A percentile compares a stretch with the other conserved stretches of the same genome.
Conservation (phyloP, 2,329 filamentous ascomycete species). For the Pyrenochaeta sp. region DNA sequence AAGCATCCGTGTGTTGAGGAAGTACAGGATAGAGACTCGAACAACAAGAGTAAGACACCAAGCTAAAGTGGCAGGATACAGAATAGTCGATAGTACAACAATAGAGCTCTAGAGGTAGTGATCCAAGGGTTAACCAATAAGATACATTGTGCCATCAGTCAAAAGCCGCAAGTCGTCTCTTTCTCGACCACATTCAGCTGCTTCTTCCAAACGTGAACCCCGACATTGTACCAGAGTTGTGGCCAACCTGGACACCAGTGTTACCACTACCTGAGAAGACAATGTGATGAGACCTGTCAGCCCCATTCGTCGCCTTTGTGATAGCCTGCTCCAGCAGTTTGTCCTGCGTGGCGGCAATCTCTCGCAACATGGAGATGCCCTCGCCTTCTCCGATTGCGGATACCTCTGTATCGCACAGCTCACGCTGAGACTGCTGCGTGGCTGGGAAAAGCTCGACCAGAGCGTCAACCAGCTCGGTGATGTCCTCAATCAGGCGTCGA, state of each 20-base stretch:
- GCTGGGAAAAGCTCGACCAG: conserved; percentile 39
- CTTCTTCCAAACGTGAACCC: conserved; percentile 14
- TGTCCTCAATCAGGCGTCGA: conserved; percentile 37
- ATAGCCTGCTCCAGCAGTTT: conserved; percentile 11
- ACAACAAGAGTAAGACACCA: no score
- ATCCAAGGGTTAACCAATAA: no score
- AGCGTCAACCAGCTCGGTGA: conserved; percentile 32
- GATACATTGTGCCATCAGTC: no score
- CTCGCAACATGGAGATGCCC: conserved; percentile 12
- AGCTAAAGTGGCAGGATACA: no score
- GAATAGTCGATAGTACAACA: no score
- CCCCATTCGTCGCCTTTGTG: conserved; percentile 4
- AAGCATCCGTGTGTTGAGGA: no score
- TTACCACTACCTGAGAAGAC: conserved; percentile 11
- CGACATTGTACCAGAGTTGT: conserved; percentile 16
- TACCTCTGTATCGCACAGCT: not conserved
- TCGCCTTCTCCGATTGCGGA: conserved; percentile 1
- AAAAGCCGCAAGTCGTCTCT: no score
- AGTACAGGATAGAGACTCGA: no score
- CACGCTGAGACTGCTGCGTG: conserved; percentile 6
- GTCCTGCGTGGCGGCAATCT: conserved; percentile 15
- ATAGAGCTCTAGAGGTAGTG: no score
- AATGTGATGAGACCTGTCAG: conserved; percentile 7
- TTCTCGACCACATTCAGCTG: conserved; percentile 4
- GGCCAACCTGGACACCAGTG: conserved; percentile 9